Evolutionary conservation across 805 yeast genomes (phyloP).

Genomic region (Blastobotrys attinorum): DNA sequence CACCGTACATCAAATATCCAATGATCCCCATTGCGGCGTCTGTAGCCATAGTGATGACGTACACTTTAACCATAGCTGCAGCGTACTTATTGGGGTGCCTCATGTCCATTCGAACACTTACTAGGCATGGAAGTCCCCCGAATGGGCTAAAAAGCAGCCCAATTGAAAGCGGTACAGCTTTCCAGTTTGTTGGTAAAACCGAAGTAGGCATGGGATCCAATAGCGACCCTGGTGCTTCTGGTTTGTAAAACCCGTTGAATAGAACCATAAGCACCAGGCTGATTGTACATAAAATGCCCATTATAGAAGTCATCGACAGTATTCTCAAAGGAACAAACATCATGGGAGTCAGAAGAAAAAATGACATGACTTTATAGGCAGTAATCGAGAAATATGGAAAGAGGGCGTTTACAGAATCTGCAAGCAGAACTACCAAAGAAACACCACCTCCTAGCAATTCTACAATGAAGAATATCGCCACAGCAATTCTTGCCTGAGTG

Average conservation of each 20-base stretch:
- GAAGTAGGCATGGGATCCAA: constrained; percentile 55
- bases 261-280: constrained; percentile 52
- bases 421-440: constrained; percentile 70
- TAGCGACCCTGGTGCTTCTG: constrained; percentile 66
- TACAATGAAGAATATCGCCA: constrained; percentile 64
- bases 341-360: constrained; percentile 66
- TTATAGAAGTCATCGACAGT: constrained; percentile 57
- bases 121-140: constrained; percentile 81
- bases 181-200: constrained; percentile 56
- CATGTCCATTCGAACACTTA: constrained; percentile 69
- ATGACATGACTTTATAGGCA: constrained; percentile 49
- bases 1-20: constrained; percentile 79
- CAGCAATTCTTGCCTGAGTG: constrained; percentile 59
- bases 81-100: constrained; percentile 56
- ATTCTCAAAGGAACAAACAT: constrained; percentile 71
- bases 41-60: constrained; percentile 47
- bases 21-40: constrained; percentile 55
- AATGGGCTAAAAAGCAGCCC: constrained; percentile 49
- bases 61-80: constrained; percentile 47
- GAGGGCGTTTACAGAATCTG: constrained; percentile 73
- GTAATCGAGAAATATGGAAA: constrained; percentile 45
- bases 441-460: constrained; percentile 80
- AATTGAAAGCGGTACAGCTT: constrained; percentile 37
- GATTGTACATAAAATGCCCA: constrained; percentile 66
- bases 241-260: constrained; percentile 55